Evolutionary conservation across 306 rosid genomes (phyloP).

Genomic region (Quercus robur): DNA sequence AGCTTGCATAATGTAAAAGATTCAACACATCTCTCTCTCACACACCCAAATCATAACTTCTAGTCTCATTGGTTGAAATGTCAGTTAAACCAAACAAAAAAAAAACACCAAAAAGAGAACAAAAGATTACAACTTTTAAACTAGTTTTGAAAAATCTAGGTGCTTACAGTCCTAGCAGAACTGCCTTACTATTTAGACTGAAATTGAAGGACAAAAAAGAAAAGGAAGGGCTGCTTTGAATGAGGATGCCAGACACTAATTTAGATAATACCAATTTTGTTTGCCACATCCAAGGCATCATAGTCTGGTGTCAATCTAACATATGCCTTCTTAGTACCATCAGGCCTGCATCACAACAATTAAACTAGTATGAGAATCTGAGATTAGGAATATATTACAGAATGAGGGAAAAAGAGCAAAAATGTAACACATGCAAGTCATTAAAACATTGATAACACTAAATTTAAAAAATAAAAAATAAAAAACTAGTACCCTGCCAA

Average conservation of each 20-base stretch:
- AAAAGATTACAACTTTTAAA: neutral
- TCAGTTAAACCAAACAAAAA: neutral
- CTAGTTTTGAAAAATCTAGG: neutral
- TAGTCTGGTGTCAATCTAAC: conserved; percentile 82
- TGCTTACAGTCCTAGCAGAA: neutral
- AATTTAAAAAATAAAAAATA: no score
- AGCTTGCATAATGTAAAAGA: neutral
- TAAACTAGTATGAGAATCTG: neutral
- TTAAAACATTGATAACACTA: neutral
- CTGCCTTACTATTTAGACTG: conserved; percentile 10
- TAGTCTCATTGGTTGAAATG: neutral
- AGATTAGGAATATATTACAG: neutral
- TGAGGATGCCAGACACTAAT: conserved; percentile 1
- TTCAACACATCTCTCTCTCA: neutral
- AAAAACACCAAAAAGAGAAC: neutral
- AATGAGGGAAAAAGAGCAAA: neutral
- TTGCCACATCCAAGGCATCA: conserved; percentile 86
- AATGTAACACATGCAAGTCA: neutral
- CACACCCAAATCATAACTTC: neutral
- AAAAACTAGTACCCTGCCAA: neutral
- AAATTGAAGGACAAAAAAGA: neutral
- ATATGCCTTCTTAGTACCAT: conserved; percentile 93
- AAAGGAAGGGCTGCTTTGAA: neutral
- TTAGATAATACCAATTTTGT: conserved; percentile 90
- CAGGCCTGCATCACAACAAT: conserved; percentile 57